A percentile compares a stretch with the other conserved stretches of the same genome.
These are phyloP conservation scores for Stromatinia cepivora DNA, from an alignment of 2,329 filamentous ascomycete genomes.

Conservation along the genomic window DNA sequence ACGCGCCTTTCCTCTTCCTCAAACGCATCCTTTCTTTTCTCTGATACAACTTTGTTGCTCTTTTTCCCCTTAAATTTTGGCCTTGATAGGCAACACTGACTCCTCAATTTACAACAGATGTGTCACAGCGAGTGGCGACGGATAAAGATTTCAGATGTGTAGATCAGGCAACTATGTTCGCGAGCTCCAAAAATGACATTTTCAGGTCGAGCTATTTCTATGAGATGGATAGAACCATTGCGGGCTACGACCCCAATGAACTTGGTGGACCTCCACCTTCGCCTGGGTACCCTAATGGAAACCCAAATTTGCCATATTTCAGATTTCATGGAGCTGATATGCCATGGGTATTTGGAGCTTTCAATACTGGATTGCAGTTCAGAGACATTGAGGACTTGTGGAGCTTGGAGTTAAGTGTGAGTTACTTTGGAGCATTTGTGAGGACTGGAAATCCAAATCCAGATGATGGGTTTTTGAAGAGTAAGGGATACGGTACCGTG, in stretches of 20 bases:
- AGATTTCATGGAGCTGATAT: slow-evolving; percentile 52
- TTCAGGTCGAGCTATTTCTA: slow-evolving; percentile 53
- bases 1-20: no score
- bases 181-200: slow-evolving; percentile 43
- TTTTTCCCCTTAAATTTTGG: no score
- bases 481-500: slow-evolving; percentile 45
- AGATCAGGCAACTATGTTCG: slow-evolving; percentile 56
- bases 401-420: slow-evolving; percentile 47
- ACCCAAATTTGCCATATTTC: slow-evolving; percentile 54
- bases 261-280: slow-evolving; percentile 48
- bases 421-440: slow-evolving; percentile 52
- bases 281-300: slow-evolving; percentile 46
- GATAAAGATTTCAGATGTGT: slow-evolving; percentile 57
- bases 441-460: slow-evolving; percentile 50
- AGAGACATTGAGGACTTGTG: slow-evolving; percentile 50
- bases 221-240: slow-evolving; percentile 51
- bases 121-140: slow-evolving; percentile 52
- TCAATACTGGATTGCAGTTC: slow-evolving; percentile 38
- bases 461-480: slow-evolving; percentile 44
- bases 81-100: no score
- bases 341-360: slow-evolving; percentile 50
- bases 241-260: slow-evolving; percentile 53
- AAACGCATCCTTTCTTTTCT: no score
- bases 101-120: slow-evolving; percentile 36
- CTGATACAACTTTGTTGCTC: no score